Percentiles rank a stretch among this genome's conserved stretches.
phyloP scores from a whole-genome alignment of 495 filamentous ascomycete genomes.

The Usnea hakonensis region DNA sequence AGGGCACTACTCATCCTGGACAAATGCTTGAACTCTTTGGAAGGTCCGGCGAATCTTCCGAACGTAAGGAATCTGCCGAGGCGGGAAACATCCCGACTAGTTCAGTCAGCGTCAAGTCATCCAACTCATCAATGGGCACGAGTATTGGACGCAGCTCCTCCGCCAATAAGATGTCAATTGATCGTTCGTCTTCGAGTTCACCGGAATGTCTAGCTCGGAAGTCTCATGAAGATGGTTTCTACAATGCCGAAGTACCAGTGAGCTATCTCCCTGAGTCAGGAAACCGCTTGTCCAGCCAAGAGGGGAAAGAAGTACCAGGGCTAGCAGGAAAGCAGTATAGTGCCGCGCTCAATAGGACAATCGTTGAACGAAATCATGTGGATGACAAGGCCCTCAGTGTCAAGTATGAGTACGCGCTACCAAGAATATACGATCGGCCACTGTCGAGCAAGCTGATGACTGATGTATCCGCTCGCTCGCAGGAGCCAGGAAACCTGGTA shows the following conservation, averaged over 20 bases:
- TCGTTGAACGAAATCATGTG: background rate
- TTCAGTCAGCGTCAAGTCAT: background rate
- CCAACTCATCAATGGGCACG: background rate
- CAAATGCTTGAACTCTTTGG: slow-evolving; percentile 33
- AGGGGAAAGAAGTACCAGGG: background rate
- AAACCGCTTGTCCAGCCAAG: background rate
- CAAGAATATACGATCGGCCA: background rate
- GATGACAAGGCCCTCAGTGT: background rate
- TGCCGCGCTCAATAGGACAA: background rate
- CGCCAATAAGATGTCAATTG: background rate
- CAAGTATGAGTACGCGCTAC: background rate
- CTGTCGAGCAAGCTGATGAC: background rate
- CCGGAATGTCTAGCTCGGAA: background rate
- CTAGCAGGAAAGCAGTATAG: background rate
- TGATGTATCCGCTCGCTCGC: background rate
- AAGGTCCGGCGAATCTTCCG: background rate
- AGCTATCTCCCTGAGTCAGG: background rate
- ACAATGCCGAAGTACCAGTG: background rate
- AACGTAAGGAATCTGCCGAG: background rate
- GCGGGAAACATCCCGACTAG: background rate
- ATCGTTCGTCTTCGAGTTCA: background rate
- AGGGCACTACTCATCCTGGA: slow-evolving; percentile 33
- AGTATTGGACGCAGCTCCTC: background rate
- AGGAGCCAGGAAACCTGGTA: background rate
- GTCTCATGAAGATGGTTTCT: background rate